Evolutionary conservation across 306 rosid species (phyloP).

Genomic region (Rubus parviflorus): DNA sequence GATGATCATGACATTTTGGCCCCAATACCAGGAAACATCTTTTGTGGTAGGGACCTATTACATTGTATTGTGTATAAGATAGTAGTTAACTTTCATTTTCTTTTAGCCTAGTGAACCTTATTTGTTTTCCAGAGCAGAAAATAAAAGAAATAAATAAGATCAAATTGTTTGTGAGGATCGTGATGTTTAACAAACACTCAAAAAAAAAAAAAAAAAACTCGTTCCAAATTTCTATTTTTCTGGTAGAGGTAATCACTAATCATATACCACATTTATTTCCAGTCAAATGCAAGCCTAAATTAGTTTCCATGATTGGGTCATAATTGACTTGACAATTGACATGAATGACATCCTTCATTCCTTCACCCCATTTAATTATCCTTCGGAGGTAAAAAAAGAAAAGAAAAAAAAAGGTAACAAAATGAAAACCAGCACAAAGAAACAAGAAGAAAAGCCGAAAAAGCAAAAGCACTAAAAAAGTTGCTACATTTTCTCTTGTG

Average conservation of each 20-base stretch:
- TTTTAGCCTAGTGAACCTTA: too few species aligned
- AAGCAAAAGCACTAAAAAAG: neutral
- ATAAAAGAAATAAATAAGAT: too few species aligned
- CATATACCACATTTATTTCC: neutral
- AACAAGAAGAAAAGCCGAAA: neutral
- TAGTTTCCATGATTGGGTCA: neutral
- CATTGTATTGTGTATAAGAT: neutral
- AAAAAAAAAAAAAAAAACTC: too few species aligned
- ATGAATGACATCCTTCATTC: too few species aligned
- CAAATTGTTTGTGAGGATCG: too few species aligned
- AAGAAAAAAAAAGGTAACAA: neutral
- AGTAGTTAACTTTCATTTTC: too few species aligned
- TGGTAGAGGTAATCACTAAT: neutral
- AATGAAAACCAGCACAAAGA: neutral
- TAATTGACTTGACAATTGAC: neutral
- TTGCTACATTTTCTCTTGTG: neutral
- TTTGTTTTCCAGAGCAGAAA: too few species aligned
- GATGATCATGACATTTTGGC: neutral
- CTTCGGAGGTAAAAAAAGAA: neutral
- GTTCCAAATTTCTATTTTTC: neutral
- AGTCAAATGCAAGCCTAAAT: neutral
- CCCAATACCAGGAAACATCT: slow-evolving; percentile 12
- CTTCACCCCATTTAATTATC: neutral
- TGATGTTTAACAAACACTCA: too few species aligned
- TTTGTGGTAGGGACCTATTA: slow-evolving; percentile 1